Evolutionary conservation across 257 asterid species (phyloP).

Genomic region (Misopates orontium): DNA sequence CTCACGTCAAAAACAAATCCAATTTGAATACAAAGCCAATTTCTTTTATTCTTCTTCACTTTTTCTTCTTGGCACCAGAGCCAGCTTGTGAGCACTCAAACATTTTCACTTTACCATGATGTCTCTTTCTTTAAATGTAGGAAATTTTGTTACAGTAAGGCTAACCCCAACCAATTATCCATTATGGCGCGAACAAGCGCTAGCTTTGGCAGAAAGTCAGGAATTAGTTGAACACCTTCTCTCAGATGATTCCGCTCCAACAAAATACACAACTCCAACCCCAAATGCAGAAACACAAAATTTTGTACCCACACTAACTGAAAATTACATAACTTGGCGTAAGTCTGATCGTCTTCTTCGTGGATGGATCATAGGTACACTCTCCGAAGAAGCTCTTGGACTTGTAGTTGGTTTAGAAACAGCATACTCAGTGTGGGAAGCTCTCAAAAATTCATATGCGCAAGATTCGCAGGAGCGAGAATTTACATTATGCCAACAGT

Average conservation of each 20-base stretch:
- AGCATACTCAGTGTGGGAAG: not conserved
- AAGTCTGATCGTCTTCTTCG: conserved; percentile 19
- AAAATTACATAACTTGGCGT: not conserved
- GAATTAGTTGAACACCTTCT: conserved; percentile 8
- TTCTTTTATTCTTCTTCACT: too few relatives aligned
- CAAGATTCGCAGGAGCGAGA: conserved; percentile 22
- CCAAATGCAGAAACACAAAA: not conserved
- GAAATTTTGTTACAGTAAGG: conserved; percentile 2
- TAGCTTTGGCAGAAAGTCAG: conserved; percentile 17
- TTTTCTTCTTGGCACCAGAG: too few relatives aligned
- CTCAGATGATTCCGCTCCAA: too few relatives aligned
- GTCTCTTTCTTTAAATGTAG: too few relatives aligned
- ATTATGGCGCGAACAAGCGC: conserved; percentile 8
- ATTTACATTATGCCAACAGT: not conserved
- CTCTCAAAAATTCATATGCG: conserved; percentile 8
- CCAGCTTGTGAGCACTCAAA: too few relatives aligned
- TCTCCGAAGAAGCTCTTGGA: conserved; percentile 20
- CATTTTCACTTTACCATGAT: too few relatives aligned
- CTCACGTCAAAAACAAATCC: too few relatives aligned
- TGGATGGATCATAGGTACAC: conserved; percentile 16
- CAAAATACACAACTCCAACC: too few relatives aligned
- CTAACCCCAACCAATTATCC: conserved; percentile 9
- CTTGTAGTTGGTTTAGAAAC: conserved; percentile 20
- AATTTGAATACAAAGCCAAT: too few relatives aligned
- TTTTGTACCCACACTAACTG: not conserved